These are phyloP conservation scores for Aspergillus unguis DNA, from an alignment of 2,329 filamentous ascomycete genomes.

Conservation along the genomic window DNA sequence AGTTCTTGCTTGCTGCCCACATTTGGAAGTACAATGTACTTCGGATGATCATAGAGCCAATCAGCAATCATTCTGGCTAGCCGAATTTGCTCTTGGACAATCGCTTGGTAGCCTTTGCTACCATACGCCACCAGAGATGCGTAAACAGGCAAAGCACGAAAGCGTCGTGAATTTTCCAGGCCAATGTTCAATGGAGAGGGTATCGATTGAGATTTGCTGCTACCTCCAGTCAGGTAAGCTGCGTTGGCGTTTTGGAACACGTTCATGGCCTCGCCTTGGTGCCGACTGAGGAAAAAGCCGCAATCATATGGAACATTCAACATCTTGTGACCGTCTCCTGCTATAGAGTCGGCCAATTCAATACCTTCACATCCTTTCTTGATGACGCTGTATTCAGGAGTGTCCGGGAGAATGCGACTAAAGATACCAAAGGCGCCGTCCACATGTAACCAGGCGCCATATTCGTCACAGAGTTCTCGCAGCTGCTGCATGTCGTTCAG, in stretches of 20 bases:
- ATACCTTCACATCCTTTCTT: constrained; percentile 59
- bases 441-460: constrained; percentile 82
- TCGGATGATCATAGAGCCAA: constrained; percentile 59
- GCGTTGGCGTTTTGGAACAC: constrained; percentile 84
- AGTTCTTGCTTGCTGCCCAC: constrained; percentile 34
- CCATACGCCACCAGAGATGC: constrained; percentile 75
- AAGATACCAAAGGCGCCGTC: constrained; percentile 91
- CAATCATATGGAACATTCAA: constrained; percentile 93
- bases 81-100: constrained; percentile 69
- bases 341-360: constrained; percentile 81
- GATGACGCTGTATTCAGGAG: constrained; percentile 54
- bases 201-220: constrained; percentile 46
- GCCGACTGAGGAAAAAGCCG: constrained; percentile 79
- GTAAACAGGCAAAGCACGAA: constrained; percentile 87
- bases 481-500: constrained; percentile 59
- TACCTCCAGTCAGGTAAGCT: constrained; percentile 62
- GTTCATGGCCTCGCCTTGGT: constrained; percentile 54
- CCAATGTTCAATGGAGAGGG: constrained; percentile 84
- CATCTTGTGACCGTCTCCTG: constrained; percentile 85
- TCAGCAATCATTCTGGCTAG: constrained; percentile 66
- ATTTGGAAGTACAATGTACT: constrained; percentile 65
- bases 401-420: constrained; percentile 61
- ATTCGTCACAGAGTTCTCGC: constrained; percentile 66
- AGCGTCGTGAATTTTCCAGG: constrained; percentile 85
- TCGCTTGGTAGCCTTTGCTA: constrained; percentile 61